phyloP scores from a whole-genome alignment of 2,329 filamentous ascomycete genomes.

The Xylariaceae sp. region DNA sequence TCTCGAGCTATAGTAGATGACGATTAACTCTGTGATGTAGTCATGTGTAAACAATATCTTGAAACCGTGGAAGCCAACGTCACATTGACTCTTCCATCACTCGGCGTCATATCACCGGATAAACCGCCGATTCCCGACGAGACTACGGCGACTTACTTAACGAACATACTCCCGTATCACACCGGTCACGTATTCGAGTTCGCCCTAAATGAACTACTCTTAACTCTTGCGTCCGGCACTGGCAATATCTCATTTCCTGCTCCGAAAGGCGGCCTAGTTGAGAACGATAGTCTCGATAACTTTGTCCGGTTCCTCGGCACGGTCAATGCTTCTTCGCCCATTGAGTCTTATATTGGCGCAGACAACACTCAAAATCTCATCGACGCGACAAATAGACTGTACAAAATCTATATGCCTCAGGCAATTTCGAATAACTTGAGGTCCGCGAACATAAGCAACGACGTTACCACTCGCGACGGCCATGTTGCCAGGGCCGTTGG shows the following conservation, averaged over 20 bases:
- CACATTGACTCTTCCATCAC: slow-evolving; percentile 7
- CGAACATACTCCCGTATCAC: slow-evolving; percentile 3
- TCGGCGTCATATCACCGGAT: slow-evolving; percentile 6
- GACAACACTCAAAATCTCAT: slow-evolving; percentile 6
- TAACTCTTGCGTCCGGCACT: slow-evolving; percentile 8
- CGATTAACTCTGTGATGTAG: no score
- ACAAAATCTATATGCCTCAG: slow-evolving; percentile 11
- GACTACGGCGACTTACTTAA: slow-evolving; percentile 4
- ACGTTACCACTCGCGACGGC: slow-evolving; percentile 1
- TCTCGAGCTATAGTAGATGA: no score
- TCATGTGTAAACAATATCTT: slow-evolving; percentile 7
- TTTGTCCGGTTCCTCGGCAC: slow-evolving; percentile 7
- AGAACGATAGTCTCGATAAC: slow-evolving; percentile 4
- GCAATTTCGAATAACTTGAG: slow-evolving; percentile 9
- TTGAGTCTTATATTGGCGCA: slow-evolving; percentile 3
- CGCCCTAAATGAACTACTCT: slow-evolving; percentile 8
- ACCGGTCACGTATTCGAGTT: slow-evolving; percentile 8
- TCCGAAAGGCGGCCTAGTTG: neutral
- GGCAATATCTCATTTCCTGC: slow-evolving; percentile 1
- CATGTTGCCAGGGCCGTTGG: neutral
- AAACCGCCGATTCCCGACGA: slow-evolving; percentile 7
- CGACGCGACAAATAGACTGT: slow-evolving; percentile 8
- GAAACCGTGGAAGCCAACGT: slow-evolving; percentile 6
- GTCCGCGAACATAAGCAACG: neutral
- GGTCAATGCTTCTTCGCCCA: slow-evolving; percentile 5